These are phyloP conservation scores for Talaromyces trachyspermus DNA, from an alignment of 495 filamentous ascomycete genomes.

Conservation along the genomic window DNA sequence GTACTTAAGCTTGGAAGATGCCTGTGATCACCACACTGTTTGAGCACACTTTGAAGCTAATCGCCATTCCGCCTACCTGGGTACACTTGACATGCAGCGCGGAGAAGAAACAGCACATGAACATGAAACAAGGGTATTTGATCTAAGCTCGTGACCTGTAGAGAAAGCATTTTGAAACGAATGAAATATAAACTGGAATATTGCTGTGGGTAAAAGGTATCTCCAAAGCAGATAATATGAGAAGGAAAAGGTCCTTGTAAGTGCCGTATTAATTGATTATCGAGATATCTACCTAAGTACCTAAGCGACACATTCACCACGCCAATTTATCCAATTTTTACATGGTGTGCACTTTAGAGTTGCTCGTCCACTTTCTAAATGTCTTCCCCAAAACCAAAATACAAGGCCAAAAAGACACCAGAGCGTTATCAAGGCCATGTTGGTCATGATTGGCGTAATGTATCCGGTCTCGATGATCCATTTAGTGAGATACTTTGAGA, in stretches of 20 bases:
- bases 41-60: too few relatives aligned
- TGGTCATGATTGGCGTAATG: background rate
- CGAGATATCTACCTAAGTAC: background rate
- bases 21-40: too few relatives aligned
- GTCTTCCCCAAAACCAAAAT: background rate
- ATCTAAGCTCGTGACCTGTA: background rate
- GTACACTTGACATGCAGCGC: background rate
- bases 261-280: background rate
- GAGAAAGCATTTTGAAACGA: background rate
- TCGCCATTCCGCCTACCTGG: too few relatives aligned
- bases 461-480: background rate
- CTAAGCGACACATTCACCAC: background rate
- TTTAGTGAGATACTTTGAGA: background rate
- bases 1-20: too few relatives aligned
- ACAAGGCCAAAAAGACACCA: background rate
- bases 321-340: background rate
- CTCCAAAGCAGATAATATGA: background rate
- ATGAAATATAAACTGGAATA: background rate
- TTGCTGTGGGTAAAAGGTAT: background rate
- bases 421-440: background rate
- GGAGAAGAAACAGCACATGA: background rate
- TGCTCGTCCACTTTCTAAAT: background rate
- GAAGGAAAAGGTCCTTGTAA: background rate
- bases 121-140: background rate
- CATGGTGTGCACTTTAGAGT: background rate